Percentiles rank a stretch among this genome's conserved stretches.
Conservation (phyloP, 345 rosid genomes). For the Ricinus communis region DNA sequence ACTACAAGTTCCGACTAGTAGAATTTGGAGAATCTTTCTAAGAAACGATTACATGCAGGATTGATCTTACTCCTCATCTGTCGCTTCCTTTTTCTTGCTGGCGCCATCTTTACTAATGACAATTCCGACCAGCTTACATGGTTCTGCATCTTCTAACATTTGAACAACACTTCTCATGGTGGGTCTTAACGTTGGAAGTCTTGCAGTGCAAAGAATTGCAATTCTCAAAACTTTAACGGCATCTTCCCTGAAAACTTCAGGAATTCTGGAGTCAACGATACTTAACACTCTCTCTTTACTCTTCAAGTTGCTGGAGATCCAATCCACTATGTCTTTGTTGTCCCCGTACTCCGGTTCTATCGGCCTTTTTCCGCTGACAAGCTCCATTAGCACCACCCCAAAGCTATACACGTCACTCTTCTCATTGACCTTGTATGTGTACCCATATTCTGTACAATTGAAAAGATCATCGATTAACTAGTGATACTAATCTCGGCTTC, state of each 20-base stretch:
- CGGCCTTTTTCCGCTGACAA: slow-evolving; percentile 77
- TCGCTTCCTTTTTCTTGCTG: slow-evolving; percentile 6
- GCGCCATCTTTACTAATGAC: slow-evolving; percentile 28
- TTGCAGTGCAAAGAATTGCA: slow-evolving; percentile 67
- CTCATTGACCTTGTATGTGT: slow-evolving; percentile 74
- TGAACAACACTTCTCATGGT: slow-evolving; percentile 86
- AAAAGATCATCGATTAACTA: not conserved
- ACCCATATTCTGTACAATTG: slow-evolving; percentile 72
- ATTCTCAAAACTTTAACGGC: slow-evolving; percentile 64
- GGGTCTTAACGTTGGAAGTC: slow-evolving; percentile 59
- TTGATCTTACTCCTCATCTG: not conserved
- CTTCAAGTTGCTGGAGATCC: slow-evolving; percentile 65
- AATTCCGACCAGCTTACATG: slow-evolving; percentile 55
- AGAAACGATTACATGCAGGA: not conserved
- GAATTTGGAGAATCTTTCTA: not conserved
- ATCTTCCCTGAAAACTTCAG: slow-evolving; percentile 52
- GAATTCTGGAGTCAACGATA: slow-evolving; percentile 67
- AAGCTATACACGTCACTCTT: slow-evolving; percentile 94
- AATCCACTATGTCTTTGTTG: slow-evolving; percentile 70
- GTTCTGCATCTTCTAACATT: slow-evolving; percentile 79
- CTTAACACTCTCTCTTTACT: slow-evolving; percentile 48
- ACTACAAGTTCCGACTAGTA: not conserved
- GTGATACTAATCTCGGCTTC: too few relatives aligned
- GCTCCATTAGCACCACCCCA: slow-evolving; percentile 91
- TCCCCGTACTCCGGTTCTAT: slow-evolving; percentile 81